These are phyloP conservation scores for Chalara sp. DNA, from an alignment of 2,329 filamentous ascomycete species.

Conservation along the genomic window DNA sequence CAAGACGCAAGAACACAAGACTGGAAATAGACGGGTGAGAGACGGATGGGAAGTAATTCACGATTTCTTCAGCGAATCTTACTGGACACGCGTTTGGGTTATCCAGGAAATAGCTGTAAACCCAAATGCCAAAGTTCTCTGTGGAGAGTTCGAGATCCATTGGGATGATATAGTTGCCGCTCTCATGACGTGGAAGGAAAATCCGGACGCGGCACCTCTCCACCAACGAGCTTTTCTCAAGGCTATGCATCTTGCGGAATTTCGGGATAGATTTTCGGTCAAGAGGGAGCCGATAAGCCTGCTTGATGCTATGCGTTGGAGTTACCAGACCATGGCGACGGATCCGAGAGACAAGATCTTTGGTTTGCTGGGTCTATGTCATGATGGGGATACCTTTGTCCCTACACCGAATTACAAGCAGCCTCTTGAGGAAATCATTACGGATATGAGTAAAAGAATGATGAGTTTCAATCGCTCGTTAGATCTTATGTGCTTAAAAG, in stretches of 20 bases:
- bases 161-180: background rate
- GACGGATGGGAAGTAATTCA: background rate
- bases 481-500: slow-evolving; percentile 1
- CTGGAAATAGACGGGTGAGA: background rate
- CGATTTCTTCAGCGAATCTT: background rate
- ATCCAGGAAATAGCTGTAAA: background rate
- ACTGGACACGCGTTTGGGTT: slow-evolving; percentile 1
- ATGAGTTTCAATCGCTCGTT: background rate
- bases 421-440: background rate
- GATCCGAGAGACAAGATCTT: slow-evolving; percentile 8
- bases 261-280: background rate
- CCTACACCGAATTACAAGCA: slow-evolving; percentile 1
- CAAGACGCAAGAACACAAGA: background rate
- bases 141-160: background rate
- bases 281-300: background rate
- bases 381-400: slow-evolving; percentile 1
- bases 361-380: slow-evolving; percentile 5
- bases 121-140: background rate
- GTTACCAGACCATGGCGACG: slow-evolving; percentile 1
- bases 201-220: background rate
- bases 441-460: background rate
- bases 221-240: background rate
- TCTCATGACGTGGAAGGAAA: background rate
- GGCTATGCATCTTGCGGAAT: background rate
- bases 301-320: background rate